Conservation (phyloP, 106 monocot species). For the Agapanthus africanus region DNA sequence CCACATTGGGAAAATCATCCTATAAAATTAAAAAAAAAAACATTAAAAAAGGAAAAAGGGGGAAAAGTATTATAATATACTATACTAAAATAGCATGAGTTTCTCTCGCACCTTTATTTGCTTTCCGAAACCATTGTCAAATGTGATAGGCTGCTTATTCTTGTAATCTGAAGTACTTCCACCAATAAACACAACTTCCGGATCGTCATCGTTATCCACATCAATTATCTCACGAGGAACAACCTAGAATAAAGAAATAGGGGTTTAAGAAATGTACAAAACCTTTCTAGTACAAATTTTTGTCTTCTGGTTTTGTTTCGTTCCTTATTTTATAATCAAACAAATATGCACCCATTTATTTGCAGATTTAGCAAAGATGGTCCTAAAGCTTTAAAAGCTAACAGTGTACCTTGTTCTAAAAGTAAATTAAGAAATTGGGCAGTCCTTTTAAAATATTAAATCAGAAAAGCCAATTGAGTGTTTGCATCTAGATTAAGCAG, state of each 20-base stretch:
- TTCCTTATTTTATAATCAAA: too few relatives aligned
- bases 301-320: too few relatives aligned
- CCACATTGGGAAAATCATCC: slow-evolving; percentile 20
- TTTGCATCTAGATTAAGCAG: too few relatives aligned
- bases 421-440: too few relatives aligned
- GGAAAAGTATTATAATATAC: not conserved
- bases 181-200: slow-evolving; percentile 22
- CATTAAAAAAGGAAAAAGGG: not conserved
- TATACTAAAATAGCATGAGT: not conserved
- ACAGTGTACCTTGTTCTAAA: not conserved
- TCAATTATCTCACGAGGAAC: slow-evolving; percentile 36
- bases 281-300: slow-evolving; percentile 24
- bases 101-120: slow-evolving; percentile 14
- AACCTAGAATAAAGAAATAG: not conserved
- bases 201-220: slow-evolving; percentile 35
- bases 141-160: slow-evolving; percentile 27
- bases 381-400: not conserved
- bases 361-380: not conserved
- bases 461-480: too few relatives aligned
- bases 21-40: slow-evolving; percentile 5
- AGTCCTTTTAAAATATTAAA: too few relatives aligned
- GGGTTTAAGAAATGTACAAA: not conserved
- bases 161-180: slow-evolving; percentile 25
- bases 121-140: slow-evolving; percentile 7
- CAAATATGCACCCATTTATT: too few relatives aligned